These are phyloP conservation scores for Chalciporus pseudorubinellus DNA, from an alignment of 768 basidiomycete species.

Conservation along the genomic window DNA sequence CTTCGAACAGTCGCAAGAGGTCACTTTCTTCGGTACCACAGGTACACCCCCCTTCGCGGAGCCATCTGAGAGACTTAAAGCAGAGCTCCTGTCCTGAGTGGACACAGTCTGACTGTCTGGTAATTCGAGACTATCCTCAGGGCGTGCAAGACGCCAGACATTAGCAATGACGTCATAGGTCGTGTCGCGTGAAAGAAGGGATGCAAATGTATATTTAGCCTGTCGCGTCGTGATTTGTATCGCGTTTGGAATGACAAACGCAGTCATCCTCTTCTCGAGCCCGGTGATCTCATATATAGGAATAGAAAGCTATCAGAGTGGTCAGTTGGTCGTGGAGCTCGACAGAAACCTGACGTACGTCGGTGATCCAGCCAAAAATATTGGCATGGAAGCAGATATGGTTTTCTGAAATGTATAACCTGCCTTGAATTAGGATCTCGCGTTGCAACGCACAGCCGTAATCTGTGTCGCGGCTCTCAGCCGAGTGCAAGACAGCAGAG, in stretches of 20 bases:
- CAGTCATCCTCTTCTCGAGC: constrained; percentile 97
- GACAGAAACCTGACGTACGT: constrained; percentile 53
- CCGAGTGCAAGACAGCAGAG: neutral
- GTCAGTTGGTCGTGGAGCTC: constrained; percentile 7
- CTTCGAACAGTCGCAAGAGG: constrained; percentile 72
- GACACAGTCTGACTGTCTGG: constrained; percentile 17
- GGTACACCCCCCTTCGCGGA: constrained; percentile 3
- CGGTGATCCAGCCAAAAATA: constrained; percentile 98
- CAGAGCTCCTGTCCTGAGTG: constrained; percentile 18
- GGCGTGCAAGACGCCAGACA: constrained; percentile 90
- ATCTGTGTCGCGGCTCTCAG: constrained; percentile 47
- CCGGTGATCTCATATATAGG: constrained; percentile 83
- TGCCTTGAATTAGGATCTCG: constrained; percentile 94
- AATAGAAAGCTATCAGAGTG: constrained; percentile 63
- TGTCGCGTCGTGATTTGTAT: constrained; percentile 84
- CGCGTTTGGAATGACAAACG: constrained; percentile 95
- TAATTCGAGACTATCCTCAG: constrained; percentile 46
- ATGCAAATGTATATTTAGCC: constrained; percentile 90
- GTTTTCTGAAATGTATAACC: constrained; percentile 96
- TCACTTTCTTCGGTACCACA: constrained; percentile 46
- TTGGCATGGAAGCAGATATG: constrained; percentile 99
- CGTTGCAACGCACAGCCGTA: constrained; percentile 97
- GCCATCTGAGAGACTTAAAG: constrained; percentile 18
- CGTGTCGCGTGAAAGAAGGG: constrained; percentile 93
- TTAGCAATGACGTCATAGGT: constrained; percentile 95